Percentiles rank a stretch among this genome's conserved stretches.
Conservation (phyloP, 768 basidiomycete species). For the Suillus variegatus region DNA sequence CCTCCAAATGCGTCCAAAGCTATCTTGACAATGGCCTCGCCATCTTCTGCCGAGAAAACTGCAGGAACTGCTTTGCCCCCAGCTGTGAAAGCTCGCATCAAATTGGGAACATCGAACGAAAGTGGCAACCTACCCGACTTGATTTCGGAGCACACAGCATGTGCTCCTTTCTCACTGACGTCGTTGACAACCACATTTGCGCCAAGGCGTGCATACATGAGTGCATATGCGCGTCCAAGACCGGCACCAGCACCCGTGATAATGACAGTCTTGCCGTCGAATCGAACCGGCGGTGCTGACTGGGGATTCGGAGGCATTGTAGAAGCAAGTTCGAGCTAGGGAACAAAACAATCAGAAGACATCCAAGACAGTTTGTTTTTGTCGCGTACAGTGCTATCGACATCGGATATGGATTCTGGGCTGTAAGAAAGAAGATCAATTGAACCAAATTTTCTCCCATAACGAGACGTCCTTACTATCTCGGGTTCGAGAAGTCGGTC, state of each 20-base stretch:
- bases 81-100: slow-evolving; percentile 41
- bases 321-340: slow-evolving; percentile 64
- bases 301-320: slow-evolving; percentile 69
- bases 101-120: not conserved
- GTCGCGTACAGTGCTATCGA: slow-evolving; percentile 52
- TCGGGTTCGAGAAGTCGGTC: slow-evolving; percentile 72
- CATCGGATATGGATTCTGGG: slow-evolving; percentile 64
- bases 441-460: not conserved
- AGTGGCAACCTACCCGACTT: slow-evolving; percentile 54
- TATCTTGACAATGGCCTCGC: slow-evolving; percentile 83
- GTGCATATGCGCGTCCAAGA: slow-evolving; percentile 88
- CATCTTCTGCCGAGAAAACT: slow-evolving; percentile 89
- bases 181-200: slow-evolving; percentile 98
- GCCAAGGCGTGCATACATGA: slow-evolving; percentile 90
- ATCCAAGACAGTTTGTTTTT: not conserved
- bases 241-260: slow-evolving; percentile 96
- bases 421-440: slow-evolving; percentile 38
- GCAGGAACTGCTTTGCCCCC: slow-evolving; percentile 88
- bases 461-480: slow-evolving; percentile 51
- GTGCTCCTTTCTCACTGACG: slow-evolving; percentile 83
- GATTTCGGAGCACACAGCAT: slow-evolving; percentile 85
- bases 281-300: slow-evolving; percentile 69
- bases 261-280: slow-evolving; percentile 88
- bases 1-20: slow-evolving; percentile 86
- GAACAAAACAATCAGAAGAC: not conserved